phyloP scores from a whole-genome alignment of 2,329 filamentous ascomycete species.

The Hypocreales sp. region DNA sequence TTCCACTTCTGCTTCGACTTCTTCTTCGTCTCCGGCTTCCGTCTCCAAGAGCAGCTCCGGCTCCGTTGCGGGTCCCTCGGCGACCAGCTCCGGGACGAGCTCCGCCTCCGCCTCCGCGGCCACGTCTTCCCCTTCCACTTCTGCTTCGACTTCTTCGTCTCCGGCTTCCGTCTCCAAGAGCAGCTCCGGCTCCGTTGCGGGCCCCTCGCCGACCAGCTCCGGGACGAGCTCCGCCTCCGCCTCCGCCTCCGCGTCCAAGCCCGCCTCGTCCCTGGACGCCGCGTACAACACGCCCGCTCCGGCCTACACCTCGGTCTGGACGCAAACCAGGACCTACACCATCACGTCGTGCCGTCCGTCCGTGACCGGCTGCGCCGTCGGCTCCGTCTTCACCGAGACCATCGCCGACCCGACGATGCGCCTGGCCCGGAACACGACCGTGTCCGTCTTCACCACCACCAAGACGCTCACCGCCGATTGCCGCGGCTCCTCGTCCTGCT shows the following conservation, averaged over 20 bases:
- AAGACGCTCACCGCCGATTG: conserved; percentile 42
- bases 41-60: no score
- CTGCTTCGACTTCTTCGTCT: no score
- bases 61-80: no score
- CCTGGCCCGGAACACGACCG: conserved; percentile 9
- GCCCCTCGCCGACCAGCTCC: no score
- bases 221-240: no score
- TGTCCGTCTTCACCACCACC: conserved; percentile 34
- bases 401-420: conserved; percentile 18
- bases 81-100: no score
- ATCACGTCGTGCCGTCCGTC: conserved; percentile 15
- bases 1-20: no score
- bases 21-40: no score
- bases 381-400: conserved; percentile 13
- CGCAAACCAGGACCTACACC: conserved; percentile 13
- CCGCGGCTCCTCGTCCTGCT: conserved; percentile 25
- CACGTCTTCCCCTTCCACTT: neutral
- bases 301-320: conserved; percentile 12
- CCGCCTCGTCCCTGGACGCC: neutral
- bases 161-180: no score
- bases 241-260: no score
- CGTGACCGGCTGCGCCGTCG: conserved; percentile 12
- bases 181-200: no score
- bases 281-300: conserved; percentile 7
- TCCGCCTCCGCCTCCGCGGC: no score